These are phyloP conservation scores for Cercospora beticola DNA, from an alignment of 2,329 filamentous ascomycete genomes.

Conservation along the genomic window DNA sequence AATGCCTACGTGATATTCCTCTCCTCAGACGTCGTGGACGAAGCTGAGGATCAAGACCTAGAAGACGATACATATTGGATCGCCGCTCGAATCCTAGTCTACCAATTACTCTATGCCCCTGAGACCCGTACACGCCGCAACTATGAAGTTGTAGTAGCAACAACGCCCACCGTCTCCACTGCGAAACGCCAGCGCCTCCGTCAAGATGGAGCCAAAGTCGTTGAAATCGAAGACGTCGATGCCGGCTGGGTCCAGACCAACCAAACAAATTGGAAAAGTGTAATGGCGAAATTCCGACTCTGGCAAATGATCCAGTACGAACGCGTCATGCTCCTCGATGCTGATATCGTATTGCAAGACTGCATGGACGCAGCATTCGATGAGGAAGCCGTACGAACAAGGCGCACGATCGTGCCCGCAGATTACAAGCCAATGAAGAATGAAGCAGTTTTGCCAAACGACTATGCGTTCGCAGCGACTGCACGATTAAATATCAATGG, in stretches of 20 bases:
- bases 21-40: background rate
- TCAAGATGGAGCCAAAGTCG: background rate
- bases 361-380: background rate
- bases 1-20: background rate
- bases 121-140: background rate
- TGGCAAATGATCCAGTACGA: background rate
- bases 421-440: background rate
- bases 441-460: background rate
- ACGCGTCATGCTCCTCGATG: background rate
- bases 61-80: background rate
- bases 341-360: background rate
- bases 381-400: background rate
- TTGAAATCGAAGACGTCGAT: background rate
- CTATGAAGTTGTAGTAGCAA: background rate
- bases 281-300: background rate
- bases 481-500: background rate
- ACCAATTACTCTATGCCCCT: background rate
- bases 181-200: background rate
- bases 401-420: background rate
- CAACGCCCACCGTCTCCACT: background rate
- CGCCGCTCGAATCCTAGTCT: background rate
- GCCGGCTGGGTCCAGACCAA: background rate
- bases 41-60: background rate
- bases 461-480: background rate
- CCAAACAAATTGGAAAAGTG: background rate